Evolutionary conservation across 352 stramenopile genomes (phyloP).

Genomic region (Stramenopiles sp.): DNA sequence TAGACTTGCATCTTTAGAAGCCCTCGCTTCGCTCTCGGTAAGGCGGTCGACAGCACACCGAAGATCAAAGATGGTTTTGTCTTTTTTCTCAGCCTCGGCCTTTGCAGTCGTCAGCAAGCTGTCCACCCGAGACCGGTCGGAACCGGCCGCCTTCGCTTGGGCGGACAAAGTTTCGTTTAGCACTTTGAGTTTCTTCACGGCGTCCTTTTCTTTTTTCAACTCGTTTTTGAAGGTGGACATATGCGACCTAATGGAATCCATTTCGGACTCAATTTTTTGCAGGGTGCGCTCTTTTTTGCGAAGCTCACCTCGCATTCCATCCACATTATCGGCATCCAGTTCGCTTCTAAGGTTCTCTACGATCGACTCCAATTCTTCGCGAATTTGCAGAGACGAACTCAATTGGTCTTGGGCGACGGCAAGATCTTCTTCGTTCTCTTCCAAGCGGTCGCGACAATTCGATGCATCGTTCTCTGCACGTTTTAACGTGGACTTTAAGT

Average conservation of each 20-base stretch:
- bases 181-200: not conserved
- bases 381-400: not conserved
- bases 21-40: not conserved
- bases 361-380: not conserved
- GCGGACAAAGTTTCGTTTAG: not conserved
- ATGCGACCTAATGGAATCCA: not conserved
- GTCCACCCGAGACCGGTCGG: not conserved
- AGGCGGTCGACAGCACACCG: not conserved
- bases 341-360: not conserved
- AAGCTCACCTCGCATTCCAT: not conserved
- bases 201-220: not conserved
- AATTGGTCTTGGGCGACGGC: not conserved
- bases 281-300: not conserved
- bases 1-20: not conserved
- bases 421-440: not conserved
- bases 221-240: not conserved
- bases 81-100: not conserved
- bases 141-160: not conserved
- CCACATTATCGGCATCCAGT: not conserved
- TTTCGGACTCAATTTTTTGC: not conserved
- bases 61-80: conserved; percentile 6
- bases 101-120: too few species aligned
- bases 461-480: not conserved
- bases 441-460: too few species aligned
- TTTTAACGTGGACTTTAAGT: not conserved